A percentile compares a stretch with the other conserved stretches of the same genome.
These are phyloP conservation scores for Buddleja alternifolia DNA, from an alignment of 257 asterid genomes.

Conservation along the genomic window DNA sequence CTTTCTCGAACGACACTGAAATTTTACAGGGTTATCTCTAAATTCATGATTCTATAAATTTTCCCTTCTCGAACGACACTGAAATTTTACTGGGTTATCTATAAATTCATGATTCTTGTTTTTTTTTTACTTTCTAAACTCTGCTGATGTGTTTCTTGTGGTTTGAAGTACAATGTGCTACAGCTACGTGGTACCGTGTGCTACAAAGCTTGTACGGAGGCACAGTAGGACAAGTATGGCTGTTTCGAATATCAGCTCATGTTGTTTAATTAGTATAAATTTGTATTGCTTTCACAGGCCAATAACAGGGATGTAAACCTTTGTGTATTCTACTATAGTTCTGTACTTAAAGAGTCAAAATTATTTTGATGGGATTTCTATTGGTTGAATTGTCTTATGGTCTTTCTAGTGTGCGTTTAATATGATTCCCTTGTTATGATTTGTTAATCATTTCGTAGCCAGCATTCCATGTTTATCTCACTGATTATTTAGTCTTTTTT, in stretches of 20 bases:
- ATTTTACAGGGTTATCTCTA: no score
- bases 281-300: background rate
- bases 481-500: background rate
- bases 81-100: no score
- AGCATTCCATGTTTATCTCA: background rate
- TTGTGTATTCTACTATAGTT: conserved; percentile 4
- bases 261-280: conserved; percentile 22
- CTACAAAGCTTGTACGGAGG: background rate
- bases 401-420: background rate
- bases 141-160: background rate
- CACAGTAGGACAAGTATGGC: background rate
- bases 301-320: background rate
- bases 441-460: background rate
- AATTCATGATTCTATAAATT: no score
- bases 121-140: background rate
- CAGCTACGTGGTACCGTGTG: conserved; percentile 1
- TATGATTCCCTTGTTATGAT: background rate
- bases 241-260: background rate
- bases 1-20: no score
- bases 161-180: conserved; percentile 7
- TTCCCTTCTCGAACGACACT: no score
- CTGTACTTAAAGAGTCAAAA: background rate
- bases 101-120: background rate
- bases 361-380: background rate
- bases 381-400: background rate